Percentiles rank a stretch among this genome's conserved stretches.
phyloP scores from a whole-genome alignment of 768 basidiomycete species.

The Polyporus arcularius region DNA sequence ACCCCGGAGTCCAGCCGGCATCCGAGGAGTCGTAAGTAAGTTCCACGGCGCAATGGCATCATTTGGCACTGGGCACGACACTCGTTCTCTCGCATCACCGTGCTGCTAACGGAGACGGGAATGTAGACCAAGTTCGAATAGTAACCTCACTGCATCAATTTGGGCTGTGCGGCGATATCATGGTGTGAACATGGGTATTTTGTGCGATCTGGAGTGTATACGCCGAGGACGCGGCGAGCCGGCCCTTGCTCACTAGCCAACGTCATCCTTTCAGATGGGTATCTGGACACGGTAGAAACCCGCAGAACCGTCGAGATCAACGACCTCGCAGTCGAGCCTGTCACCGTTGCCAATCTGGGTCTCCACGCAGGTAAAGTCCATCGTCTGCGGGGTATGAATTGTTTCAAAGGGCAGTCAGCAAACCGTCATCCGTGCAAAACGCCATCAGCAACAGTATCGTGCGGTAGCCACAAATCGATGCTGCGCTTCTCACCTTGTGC shows the following conservation, averaged over 20 bases:
- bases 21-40: neutral
- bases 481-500: constrained; percentile 49
- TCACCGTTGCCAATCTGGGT: constrained; percentile 87
- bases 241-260: no score
- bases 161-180: no score
- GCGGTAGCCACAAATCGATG: neutral
- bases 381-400: constrained; percentile 41
- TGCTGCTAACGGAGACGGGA: no score
- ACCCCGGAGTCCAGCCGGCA: neutral
- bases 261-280: neutral
- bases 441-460: no score
- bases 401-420: constrained; percentile 1
- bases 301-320: constrained; percentile 42
- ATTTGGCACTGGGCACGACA: neutral
- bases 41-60: neutral
- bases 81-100: no score
- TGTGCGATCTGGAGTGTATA: no score
- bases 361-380: constrained; percentile 90
- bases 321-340: constrained; percentile 81
- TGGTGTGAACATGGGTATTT: no score
- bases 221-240: no score
- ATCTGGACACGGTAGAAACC: constrained; percentile 22
- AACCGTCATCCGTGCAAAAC: no score
- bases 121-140: no score
- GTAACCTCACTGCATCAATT: no score